Evolutionary conservation across 345 rosid genomes (phyloP).

Genomic region (Viola odorata): DNA sequence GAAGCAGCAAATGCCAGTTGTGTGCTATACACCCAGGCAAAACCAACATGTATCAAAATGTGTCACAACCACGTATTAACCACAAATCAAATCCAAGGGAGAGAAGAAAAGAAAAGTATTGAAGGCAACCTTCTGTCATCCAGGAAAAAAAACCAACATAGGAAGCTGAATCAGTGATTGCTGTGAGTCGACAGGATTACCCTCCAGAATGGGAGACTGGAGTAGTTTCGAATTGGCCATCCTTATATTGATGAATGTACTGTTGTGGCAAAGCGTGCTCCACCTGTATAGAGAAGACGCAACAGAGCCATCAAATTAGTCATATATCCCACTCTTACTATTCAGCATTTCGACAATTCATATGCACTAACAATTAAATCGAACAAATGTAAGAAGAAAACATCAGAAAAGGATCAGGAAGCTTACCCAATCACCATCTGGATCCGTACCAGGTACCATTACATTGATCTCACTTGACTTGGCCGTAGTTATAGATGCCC

Average conservation of each 20-base stretch:
- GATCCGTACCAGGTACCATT: conserved; percentile 64
- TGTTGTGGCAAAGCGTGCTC: conserved; percentile 95
- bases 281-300: conserved; percentile 33
- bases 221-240: conserved; percentile 71
- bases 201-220: conserved; percentile 98
- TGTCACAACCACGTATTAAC: conserved; percentile 15
- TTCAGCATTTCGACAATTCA: background rate
- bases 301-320: background rate
- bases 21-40: conserved; percentile 13
- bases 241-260: conserved; percentile 51
- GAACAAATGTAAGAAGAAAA: background rate
- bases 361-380: background rate
- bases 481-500: conserved; percentile 81
- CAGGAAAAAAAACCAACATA: conserved; percentile 17
- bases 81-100: conserved; percentile 14
- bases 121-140: conserved; percentile 14
- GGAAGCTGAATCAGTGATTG: too few relatives aligned
- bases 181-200: conserved; percentile 15
- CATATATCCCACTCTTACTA: too few relatives aligned
- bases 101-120: background rate
- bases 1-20: conserved; percentile 6
- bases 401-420: background rate
- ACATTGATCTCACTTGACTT: conserved; percentile 92
- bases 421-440: conserved; percentile 80
- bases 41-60: background rate